These are phyloP conservation scores for Scheffersomyces parashehatae DNA, from an alignment of 1,139 yeast genomes.

Conservation along the genomic window DNA sequence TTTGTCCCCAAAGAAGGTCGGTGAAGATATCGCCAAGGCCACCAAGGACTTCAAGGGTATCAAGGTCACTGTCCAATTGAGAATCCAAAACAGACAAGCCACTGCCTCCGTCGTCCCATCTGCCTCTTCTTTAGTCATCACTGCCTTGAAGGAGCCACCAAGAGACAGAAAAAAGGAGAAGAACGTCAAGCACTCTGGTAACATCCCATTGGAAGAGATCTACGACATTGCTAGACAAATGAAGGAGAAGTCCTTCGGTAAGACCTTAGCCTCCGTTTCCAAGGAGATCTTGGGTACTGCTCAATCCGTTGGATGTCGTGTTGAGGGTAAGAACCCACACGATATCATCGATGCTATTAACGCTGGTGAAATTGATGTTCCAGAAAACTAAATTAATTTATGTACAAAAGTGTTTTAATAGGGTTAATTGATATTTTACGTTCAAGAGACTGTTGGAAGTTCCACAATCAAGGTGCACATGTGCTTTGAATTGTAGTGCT, in stretches of 20 bases:
- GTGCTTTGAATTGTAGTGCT: too few relatives aligned
- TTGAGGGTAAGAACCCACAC: constrained; percentile 99
- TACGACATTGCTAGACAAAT: constrained; percentile 96
- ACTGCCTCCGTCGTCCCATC: constrained; percentile 98
- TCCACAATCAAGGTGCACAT: too few relatives aligned
- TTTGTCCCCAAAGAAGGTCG: constrained; percentile 99
- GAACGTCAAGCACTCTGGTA: constrained; percentile 99
- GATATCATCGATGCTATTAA: constrained; percentile 97
- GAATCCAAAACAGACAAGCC: constrained; percentile 99
- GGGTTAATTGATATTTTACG: constrained; percentile 31
- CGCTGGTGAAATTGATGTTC: constrained; percentile 97
- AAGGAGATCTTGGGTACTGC: constrained; percentile 99
- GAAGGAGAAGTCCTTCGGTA: constrained; percentile 98
- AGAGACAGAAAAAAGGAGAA: constrained; percentile 99
- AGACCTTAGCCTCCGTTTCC: constrained; percentile 93
- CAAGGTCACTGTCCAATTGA: constrained; percentile 97
- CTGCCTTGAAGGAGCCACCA: constrained; percentile 99
- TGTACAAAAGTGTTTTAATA: constrained; percentile 39
- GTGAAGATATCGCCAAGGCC: constrained; percentile 99
- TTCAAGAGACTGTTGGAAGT: constrained; percentile 2
- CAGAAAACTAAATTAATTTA: constrained; percentile 67
- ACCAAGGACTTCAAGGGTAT: constrained; percentile 99
- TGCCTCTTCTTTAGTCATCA: constrained; percentile 98
- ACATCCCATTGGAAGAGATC: constrained; percentile 96
- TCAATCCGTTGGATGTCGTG: constrained; percentile 99